Base-by-base conservation (phyloP, 306 rosid genomes). In the Acacia acuminata region DNA sequence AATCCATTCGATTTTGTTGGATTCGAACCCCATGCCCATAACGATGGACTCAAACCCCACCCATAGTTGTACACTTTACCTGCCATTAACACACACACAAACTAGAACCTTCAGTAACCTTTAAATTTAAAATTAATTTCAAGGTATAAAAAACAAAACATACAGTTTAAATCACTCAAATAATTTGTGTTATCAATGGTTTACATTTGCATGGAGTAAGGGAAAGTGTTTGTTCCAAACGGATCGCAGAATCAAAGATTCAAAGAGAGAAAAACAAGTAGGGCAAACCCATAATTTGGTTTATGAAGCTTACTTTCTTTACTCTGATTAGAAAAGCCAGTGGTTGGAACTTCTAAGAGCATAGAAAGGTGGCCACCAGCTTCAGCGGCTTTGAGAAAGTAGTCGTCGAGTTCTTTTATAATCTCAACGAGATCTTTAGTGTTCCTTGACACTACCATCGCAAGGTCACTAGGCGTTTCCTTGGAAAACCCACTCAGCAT, bases 391-490 rank as follows among this genome's bases (percentile, higher is more conserved):
- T 82, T 90, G 76, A 96, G 91, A 86, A 93, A 92, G 77, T 96
- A 96, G 71, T 92, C 97, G 79, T 96, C 97, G 75, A 96, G 96
- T 87, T 96, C 98, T 86, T 93, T 96, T 14, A 92, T 88, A 76
- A 96, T 90, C 84, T 89, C 97, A 70, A 89, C 91, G 45, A 96
- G 90, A 91, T 94, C 98, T 55, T 96, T 96, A 3, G 81, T 80
- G 50, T 92, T 96, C 69, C 97, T 87, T 1, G 94, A 88, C 19
- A 96, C 94, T 66, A 96, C 98, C 98, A 96, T 83, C 20, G 98
- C 99, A 67, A 92, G 93, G 71, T 88, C 93, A 60, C 97, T 90
- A 60, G 84, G 56, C 0, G 91, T 86, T 38, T 82, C 94, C 80
- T 88, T 91, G 3, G 93, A 92, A 78, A 87, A 94, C 38, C 89